Percentiles rank a stretch among this genome's conserved stretches.
phyloP scores from a whole-genome alignment of 2,329 filamentous ascomycete species.

The Aschersonia sp. region DNA sequence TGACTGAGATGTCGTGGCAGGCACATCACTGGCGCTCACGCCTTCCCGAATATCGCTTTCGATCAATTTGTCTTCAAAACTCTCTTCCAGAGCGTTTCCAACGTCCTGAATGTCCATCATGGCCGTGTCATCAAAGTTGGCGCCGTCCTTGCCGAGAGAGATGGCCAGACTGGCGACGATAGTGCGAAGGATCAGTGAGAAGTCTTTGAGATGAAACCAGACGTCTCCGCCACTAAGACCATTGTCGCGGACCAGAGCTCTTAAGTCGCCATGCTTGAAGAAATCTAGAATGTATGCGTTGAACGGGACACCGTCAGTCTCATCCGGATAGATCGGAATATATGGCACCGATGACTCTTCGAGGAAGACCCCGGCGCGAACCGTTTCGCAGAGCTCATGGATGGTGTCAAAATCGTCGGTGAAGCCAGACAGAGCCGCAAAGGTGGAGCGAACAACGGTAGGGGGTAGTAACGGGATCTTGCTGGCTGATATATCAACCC shows the following conservation, averaged over 20 bases:
- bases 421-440: constrained; percentile 57
- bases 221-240: constrained; percentile 42
- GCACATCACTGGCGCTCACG: background rate
- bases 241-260: constrained; percentile 48
- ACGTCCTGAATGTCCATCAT: constrained; percentile 28
- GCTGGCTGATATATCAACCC: background rate
- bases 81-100: constrained; percentile 28
- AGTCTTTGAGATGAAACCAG: constrained; percentile 61
- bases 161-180: constrained; percentile 52
- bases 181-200: constrained; percentile 46
- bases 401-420: constrained; percentile 50
- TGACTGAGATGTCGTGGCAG: background rate
- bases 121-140: constrained; percentile 11
- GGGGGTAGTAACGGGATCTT: constrained; percentile 17
- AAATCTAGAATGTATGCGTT: constrained; percentile 66
- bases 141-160: constrained; percentile 25
- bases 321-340: constrained; percentile 44
- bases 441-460: constrained; percentile 46
- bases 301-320: constrained; percentile 30
- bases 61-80: constrained; percentile 1
- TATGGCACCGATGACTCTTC: constrained; percentile 62
- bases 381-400: constrained; percentile 50
- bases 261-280: constrained; percentile 55
- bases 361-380: constrained; percentile 56
- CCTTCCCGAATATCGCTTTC: background rate